Evolutionary conservation across 2,329 filamentous ascomycete species (phyloP).

Genomic region (Setomelanomma holmii): DNA sequence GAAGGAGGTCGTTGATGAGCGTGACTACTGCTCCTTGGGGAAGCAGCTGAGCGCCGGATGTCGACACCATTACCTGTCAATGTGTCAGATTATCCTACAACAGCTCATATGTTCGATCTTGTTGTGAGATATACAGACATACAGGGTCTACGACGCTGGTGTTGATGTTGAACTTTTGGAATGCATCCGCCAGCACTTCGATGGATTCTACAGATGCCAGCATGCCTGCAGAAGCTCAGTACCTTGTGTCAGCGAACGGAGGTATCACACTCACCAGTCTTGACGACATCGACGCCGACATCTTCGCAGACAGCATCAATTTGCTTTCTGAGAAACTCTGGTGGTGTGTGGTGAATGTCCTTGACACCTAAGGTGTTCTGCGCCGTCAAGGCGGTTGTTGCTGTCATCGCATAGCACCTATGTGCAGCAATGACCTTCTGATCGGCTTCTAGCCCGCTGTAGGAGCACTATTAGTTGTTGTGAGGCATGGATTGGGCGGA

Average conservation of each 20-base stretch:
- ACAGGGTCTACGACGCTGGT: slow-evolving; percentile 78
- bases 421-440: slow-evolving; percentile 93
- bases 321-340: slow-evolving; percentile 81
- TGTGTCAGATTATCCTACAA: slow-evolving; percentile 4
- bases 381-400: slow-evolving; percentile 92
- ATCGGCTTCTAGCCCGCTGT: slow-evolving; percentile 90
- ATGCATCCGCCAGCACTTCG: slow-evolving; percentile 68
- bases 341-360: slow-evolving; percentile 79
- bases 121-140: slow-evolving; percentile 34
- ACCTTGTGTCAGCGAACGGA: not conserved
- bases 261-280: slow-evolving; percentile 69
- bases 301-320: slow-evolving; percentile 86
- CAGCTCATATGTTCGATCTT: not conserved
- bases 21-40: slow-evolving; percentile 68
- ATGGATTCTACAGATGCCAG: slow-evolving; percentile 76
- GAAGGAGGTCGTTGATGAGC: slow-evolving; percentile 67
- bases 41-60: slow-evolving; percentile 75
- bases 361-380: slow-evolving; percentile 89
- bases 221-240: slow-evolving; percentile 68
- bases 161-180: slow-evolving; percentile 65
- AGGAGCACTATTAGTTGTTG: slow-evolving; percentile 23
- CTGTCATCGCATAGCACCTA: slow-evolving; percentile 94
- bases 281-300: slow-evolving; percentile 87
- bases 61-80: slow-evolving; percentile 82
- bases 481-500: slow-evolving; percentile 9